Percentiles rank a stretch among this genome's conserved stretches.
Evolutionary conservation across 2,329 filamentous ascomycete species (phyloP).

Genomic region (Fusarium penzigii): DNA sequence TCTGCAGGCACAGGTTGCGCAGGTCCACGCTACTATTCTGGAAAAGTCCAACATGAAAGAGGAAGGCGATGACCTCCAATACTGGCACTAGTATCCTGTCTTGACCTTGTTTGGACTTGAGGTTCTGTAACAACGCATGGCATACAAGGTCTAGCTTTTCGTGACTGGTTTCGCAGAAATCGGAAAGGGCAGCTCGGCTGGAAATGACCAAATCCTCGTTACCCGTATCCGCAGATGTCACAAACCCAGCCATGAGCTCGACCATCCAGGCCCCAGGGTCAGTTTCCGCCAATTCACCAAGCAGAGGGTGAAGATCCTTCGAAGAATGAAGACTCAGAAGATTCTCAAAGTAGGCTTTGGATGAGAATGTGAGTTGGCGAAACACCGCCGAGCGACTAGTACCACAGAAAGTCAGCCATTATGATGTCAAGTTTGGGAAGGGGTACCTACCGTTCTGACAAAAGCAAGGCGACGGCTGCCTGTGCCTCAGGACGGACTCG

Average conservation of each 20-base stretch:
- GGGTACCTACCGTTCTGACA: slow-evolving; percentile 47
- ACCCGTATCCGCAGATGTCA: slow-evolving; percentile 75
- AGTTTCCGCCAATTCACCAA: slow-evolving; percentile 37
- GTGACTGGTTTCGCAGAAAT: slow-evolving; percentile 48
- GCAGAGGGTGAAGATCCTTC: slow-evolving; percentile 37
- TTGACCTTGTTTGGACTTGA: slow-evolving; percentile 54
- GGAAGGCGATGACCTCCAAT: slow-evolving; percentile 74
- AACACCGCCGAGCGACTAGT: slow-evolving; percentile 40
- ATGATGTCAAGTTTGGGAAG: not conserved
- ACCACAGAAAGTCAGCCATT: slow-evolving; percentile 24
- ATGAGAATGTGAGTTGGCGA: slow-evolving; percentile 53
- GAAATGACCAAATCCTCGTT: slow-evolving; percentile 74
- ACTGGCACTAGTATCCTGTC: slow-evolving; percentile 75
- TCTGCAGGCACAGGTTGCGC: slow-evolving; percentile 65
- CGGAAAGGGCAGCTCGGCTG: slow-evolving; percentile 64
- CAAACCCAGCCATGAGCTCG: slow-evolving; percentile 64
- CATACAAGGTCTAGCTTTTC: slow-evolving; percentile 48
- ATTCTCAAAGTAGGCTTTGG: slow-evolving; percentile 57
- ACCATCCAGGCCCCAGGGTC: slow-evolving; percentile 45
- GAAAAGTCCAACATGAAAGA: slow-evolving; percentile 65
- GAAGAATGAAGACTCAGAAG: slow-evolving; percentile 50
- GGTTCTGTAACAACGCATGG: slow-evolving; percentile 53
- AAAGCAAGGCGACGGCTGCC: slow-evolving; percentile 47
- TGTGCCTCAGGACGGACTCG: slow-evolving; percentile 74
- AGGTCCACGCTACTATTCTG: slow-evolving; percentile 43